A percentile compares a stretch with the other conserved stretches of the same genome.
phyloP scores from a whole-genome alignment of 1,284 basidiomycete species.

The Fomitopsis palustris region DNA sequence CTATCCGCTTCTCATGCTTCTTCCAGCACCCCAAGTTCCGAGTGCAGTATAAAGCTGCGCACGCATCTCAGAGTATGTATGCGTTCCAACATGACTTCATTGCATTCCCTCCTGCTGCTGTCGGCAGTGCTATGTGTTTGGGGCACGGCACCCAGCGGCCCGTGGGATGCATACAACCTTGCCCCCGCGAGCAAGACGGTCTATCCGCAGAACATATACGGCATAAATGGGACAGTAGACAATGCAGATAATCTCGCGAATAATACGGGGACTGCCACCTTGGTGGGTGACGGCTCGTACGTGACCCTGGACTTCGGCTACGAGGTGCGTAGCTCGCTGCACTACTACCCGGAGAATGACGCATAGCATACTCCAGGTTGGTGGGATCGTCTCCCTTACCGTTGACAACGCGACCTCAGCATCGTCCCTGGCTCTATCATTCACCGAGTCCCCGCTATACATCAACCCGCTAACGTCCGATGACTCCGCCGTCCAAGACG shows the following conservation, averaged over 20 bases:
- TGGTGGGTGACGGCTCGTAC: conserved; percentile 2
- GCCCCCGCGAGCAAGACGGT: conserved; percentile 5
- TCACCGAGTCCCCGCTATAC: conserved; percentile 46
- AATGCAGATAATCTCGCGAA: background rate
- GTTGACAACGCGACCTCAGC: conserved; percentile 28
- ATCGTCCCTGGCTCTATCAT: conserved; percentile 41
- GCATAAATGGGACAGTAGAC: background rate
- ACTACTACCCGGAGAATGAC: too few relatives aligned
- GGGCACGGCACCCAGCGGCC: conserved; percentile 1
- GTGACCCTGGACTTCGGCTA: conserved; percentile 7
- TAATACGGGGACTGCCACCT: background rate
- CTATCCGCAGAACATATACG: background rate
- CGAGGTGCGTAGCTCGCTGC: conserved; percentile 1
- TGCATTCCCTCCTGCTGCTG: background rate
- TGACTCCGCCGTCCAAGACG: conserved; percentile 35
- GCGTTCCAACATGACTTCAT: background rate
- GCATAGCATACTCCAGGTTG: background rate
- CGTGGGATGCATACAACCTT: conserved; percentile 8
- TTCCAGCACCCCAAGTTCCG: background rate
- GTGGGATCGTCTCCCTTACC: conserved; percentile 35
- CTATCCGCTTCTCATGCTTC: background rate
- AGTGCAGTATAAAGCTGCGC: background rate
- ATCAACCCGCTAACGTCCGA: conserved; percentile 42
- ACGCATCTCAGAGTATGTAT: background rate
- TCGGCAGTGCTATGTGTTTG: background rate